These are phyloP conservation scores for Hordeum vulgare DNA, from an alignment of 176 grass and related monocot species.

Conservation along the genomic window MorexV3_pseudomolecules_assembly NC_058523.1:125645087-125645586, in stretches of 20 bases:
- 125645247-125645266: background rate
- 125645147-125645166: conserved; percentile 6
- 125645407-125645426: background rate
- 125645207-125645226: background rate
- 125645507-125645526: conserved; percentile 46
- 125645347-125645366: background rate
- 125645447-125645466: conserved; percentile 5
- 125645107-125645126: background rate
- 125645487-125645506: conserved; percentile 33
- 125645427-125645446: background rate
- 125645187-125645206: background rate
- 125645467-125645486: background rate
- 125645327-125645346: background rate
- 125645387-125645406: background rate
- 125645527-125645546: conserved; percentile 89
- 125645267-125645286: background rate
- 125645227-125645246: background rate
- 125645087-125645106: background rate
- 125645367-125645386: background rate
- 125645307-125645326: background rate
- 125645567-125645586: conserved; percentile 48
- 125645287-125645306: background rate
- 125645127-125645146: background rate
- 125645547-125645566: conserved; percentile 93
- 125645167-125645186: background rate